These are phyloP conservation scores for Stemphylium vesicarium DNA, from an alignment of 2,329 filamentous ascomycete species.

Conservation along the genomic window DNA sequence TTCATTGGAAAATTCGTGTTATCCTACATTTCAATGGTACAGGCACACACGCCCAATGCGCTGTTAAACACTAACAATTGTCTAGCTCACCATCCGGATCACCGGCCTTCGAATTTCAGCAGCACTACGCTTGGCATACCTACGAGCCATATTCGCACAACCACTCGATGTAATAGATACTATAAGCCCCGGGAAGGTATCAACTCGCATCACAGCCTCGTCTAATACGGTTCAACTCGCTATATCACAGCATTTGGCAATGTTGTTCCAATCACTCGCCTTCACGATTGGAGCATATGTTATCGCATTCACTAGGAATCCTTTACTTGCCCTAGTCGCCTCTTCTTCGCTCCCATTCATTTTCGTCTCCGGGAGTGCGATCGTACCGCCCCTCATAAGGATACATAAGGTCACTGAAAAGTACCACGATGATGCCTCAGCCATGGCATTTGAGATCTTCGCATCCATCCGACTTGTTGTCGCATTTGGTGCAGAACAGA, in stretches of 20 bases:
- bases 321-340: slow-evolving; percentile 58
- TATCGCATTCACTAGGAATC: slow-evolving; percentile 60
- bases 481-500: slow-evolving; percentile 47
- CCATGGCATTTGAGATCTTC: slow-evolving; percentile 48
- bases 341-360: slow-evolving; percentile 53
- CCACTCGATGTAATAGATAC: slow-evolving; percentile 57
- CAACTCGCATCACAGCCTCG: slow-evolving; percentile 59
- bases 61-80: background rate
- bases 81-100: slow-evolving; percentile 56
- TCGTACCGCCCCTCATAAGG: slow-evolving; percentile 42
- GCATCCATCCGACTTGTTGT: slow-evolving; percentile 45
- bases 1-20: slow-evolving; percentile 45
- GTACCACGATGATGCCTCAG: slow-evolving; percentile 43
- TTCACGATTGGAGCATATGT: slow-evolving; percentile 46
- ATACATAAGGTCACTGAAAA: slow-evolving; percentile 42
- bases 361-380: slow-evolving; percentile 31
- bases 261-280: slow-evolving; percentile 50
- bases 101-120: slow-evolving; percentile 59
- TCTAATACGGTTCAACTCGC: slow-evolving; percentile 62
- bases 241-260: slow-evolving; percentile 60
- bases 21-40: slow-evolving; percentile 43
- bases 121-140: slow-evolving; percentile 57
- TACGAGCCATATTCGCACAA: slow-evolving; percentile 57
- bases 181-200: slow-evolving; percentile 58
- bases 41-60: background rate